These are phyloP conservation scores for Puccinia novopanici DNA, from an alignment of 1,284 basidiomycete species.

Conservation along the genomic window DNA sequence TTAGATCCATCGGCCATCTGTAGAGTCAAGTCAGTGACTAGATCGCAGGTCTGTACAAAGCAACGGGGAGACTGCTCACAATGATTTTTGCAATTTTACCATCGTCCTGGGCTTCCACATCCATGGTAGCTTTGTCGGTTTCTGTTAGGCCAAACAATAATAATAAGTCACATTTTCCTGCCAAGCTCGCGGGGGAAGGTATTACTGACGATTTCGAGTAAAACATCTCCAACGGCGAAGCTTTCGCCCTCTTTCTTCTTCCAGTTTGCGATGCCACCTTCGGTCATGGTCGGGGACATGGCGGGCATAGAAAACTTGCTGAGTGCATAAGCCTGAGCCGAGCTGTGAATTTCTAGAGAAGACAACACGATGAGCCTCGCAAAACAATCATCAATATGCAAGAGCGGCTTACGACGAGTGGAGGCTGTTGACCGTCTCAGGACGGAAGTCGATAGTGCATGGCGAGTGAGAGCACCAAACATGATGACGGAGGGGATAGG, in stretches of 20 bases:
- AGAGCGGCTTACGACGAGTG: slow-evolving; percentile 18
- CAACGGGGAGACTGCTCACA: slow-evolving; percentile 62
- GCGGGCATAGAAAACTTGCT: slow-evolving; percentile 94
- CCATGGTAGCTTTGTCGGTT: slow-evolving; percentile 99
- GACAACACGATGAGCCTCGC: not conserved
- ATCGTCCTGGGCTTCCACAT: slow-evolving; percentile 97
- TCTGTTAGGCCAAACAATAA: slow-evolving; percentile 64
- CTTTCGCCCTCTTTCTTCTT: slow-evolving; percentile 93
- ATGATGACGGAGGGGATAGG: not conserved
- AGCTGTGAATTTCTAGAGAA: slow-evolving; percentile 73
- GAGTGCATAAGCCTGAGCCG: slow-evolving; percentile 74
- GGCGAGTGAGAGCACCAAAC: slow-evolving; percentile 11
- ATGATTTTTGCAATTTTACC: slow-evolving; percentile 92
- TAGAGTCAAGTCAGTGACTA: not conserved
- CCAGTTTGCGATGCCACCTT: slow-evolving; percentile 96
- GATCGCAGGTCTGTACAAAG: not conserved
- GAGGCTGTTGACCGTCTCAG: slow-evolving; percentile 16
- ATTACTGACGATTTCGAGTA: slow-evolving; percentile 81
- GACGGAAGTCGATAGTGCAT: slow-evolving; percentile 4
- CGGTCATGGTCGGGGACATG: slow-evolving; percentile 99
- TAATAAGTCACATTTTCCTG: not conserved
- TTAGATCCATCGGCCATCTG: slow-evolving; percentile 82
- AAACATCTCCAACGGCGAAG: slow-evolving; percentile 85
- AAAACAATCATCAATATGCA: not conserved
- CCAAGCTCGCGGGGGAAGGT: not conserved